phyloP scores from a whole-genome alignment of 805 yeast species.

The Nakazawaea molendinolei region DNA sequence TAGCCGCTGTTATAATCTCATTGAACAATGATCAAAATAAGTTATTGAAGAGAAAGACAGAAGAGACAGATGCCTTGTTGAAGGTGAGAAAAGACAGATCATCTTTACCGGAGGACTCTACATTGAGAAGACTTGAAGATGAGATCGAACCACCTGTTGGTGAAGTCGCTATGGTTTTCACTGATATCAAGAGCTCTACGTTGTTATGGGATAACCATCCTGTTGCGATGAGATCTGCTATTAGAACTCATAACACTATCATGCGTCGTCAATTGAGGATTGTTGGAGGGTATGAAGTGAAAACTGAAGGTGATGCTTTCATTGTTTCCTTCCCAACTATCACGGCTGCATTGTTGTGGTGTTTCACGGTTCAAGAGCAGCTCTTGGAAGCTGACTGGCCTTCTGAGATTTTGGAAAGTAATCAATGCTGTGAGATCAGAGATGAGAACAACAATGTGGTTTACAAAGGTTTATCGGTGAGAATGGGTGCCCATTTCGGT shows the following conservation, averaged over 20 bases:
- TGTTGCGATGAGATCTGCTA: constrained; percentile 93
- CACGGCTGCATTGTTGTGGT: constrained; percentile 86
- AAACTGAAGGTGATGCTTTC: constrained; percentile 98
- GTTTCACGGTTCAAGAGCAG: constrained; percentile 86
- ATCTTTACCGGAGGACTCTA: constrained; percentile 61
- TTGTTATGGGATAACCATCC: constrained; percentile 90
- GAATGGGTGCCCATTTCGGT: constrained; percentile 99
- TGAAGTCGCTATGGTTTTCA: constrained; percentile 89
- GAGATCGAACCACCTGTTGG: constrained; percentile 96
- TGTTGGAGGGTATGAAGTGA: constrained; percentile 96
- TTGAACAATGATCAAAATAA: constrained; percentile 44
- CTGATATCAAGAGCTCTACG: constrained; percentile 95
- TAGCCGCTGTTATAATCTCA: constrained; percentile 75
- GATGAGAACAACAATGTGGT: constrained; percentile 55
- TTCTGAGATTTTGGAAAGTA: constrained; percentile 75
- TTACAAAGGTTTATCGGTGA: constrained; percentile 84
- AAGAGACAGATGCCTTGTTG: constrained; percentile 26
- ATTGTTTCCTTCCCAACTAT: constrained; percentile 97
- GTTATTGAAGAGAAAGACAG: constrained; percentile 21
- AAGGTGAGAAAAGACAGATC: constrained; percentile 46
- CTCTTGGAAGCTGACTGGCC: constrained; percentile 90
- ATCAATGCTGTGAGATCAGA: constrained; percentile 74
- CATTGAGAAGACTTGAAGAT: constrained; percentile 73
- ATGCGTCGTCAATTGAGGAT: constrained; percentile 92
- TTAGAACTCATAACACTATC: constrained; percentile 85